Conservation (phyloP, 129 eudicot genomes). For the Ambrosia trifida region DNA sequence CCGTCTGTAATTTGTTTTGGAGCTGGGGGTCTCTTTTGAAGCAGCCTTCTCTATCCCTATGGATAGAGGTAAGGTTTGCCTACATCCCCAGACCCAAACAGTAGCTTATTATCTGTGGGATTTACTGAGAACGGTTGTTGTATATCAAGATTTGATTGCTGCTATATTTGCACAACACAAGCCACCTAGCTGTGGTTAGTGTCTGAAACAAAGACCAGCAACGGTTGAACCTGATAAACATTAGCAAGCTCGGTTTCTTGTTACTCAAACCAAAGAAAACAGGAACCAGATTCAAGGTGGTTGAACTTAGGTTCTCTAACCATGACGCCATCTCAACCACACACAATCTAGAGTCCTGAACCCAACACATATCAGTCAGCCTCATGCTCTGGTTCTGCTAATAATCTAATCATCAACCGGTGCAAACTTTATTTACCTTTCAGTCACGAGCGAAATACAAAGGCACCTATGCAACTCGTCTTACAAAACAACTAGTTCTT, state of each 20-base stretch:
- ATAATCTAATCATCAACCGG: not conserved
- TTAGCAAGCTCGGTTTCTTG: not conserved
- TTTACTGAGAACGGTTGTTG: too few species aligned
- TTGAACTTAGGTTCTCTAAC: not conserved
- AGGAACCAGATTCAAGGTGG: not conserved
- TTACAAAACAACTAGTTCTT: constrained; percentile 26
- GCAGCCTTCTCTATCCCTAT: too few species aligned
- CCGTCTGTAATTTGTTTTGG: too few species aligned
- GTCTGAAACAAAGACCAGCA: not conserved
- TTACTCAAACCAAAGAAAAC: constrained; percentile 2
- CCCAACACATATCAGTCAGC: not conserved
- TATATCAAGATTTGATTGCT: not conserved
- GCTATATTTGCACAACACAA: not conserved
- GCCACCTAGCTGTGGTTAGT: not conserved
- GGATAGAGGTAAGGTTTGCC: too few species aligned
- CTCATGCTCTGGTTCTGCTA: not conserved
- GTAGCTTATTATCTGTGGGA: too few species aligned
- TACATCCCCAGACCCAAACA: too few species aligned
- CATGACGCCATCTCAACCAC: not conserved
- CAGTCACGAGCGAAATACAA: constrained; percentile 2
- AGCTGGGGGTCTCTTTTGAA: too few species aligned
- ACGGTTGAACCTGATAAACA: not conserved
- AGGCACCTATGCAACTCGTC: not conserved
- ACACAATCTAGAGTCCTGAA: not conserved
- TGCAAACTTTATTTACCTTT: constrained; percentile 23